Evolutionary conservation across 495 filamentous ascomycete genomes (phyloP), one percentile per base, ranked within the genome.

Genomic region (Polyplosphaeria fusca): DNA sequence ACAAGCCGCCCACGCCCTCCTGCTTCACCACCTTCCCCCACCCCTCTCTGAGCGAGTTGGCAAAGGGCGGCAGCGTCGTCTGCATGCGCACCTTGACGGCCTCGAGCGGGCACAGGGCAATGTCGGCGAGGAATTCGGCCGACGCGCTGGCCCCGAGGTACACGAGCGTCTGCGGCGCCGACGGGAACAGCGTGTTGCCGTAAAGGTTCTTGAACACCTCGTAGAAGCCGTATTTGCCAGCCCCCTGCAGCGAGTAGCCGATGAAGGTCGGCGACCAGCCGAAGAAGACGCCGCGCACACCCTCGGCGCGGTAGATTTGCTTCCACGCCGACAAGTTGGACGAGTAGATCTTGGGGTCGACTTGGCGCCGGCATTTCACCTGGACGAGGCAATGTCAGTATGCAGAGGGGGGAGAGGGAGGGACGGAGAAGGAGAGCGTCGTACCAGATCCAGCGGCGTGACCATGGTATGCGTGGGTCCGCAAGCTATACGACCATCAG

Each of bases 201-300:
- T 88, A 88, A 22, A 78, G 63, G 70, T 88, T 77, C 66, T 88
- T 88, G 79, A 88, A 88, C 66, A 86, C 79, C 55, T 88, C 85
- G 67, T 88, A 88, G 71, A 86, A 79, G 13, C 85, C 85, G 67
- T 88, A 88, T 69, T 88, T 88, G n/a, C 85, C 85, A 46, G 82
- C 83, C n/a, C 85, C 85, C 61, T 88, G 85, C 62, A 86, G 76
- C 30, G 78, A 82, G 75, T 88, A 88, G 27, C 84, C 85, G 7
- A 86, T 67, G 52, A 86, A 81, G 18, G 85, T 88, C 7, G 85
- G 84, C 0, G 81, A 75, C 84, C 85, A 87, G 64, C 85, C 85
- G 69, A 85, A 85, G 74, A 85, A 85, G 64, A 88, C 75, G 53
- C 85, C 85, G 65, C 83, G 82, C 22, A 88, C 44, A 24, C 85